Evolutionary conservation across 2,329 filamentous ascomycete species (phyloP).

Genomic region (Trichoderma sp.): DNA sequence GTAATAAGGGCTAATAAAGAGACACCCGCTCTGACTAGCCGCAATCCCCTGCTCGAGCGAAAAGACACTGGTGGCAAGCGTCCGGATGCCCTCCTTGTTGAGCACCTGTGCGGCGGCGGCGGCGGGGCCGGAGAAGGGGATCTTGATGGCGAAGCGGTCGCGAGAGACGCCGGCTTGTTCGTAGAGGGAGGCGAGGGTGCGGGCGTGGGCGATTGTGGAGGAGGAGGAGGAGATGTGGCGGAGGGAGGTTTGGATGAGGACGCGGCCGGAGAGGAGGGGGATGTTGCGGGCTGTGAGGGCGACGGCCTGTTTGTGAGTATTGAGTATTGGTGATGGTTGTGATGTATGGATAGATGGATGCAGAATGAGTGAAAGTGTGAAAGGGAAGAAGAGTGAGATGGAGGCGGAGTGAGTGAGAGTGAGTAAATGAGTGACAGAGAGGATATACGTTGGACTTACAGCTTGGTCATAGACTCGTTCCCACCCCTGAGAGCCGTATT

Average conservation of each 20-base stretch:
- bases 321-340: background rate
- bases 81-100: conserved; percentile 29
- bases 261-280: conserved; percentile 26
- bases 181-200: conserved; percentile 26
- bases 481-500: conserved; percentile 27
- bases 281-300: conserved; percentile 27
- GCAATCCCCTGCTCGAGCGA: conserved; percentile 29
- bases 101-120: conserved; percentile 24
- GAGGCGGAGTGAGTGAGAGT: too few species aligned
- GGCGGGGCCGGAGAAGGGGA: conserved; percentile 28
- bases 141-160: conserved; percentile 29
- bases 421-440: background rate
- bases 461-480: conserved; percentile 26
- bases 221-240: conserved; percentile 23
- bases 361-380: too few species aligned
- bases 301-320: conserved; percentile 16
- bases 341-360: too few species aligned
- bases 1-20: conserved; percentile 30
- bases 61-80: conserved; percentile 29
- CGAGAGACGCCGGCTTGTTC: conserved; percentile 23
- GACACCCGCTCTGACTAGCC: conserved; percentile 29
- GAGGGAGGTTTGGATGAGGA: conserved; percentile 29
- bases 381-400: too few species aligned
- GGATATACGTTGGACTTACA: background rate
- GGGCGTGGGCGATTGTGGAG: conserved; percentile 27